phyloP scores from a whole-genome alignment of 495 filamentous ascomycete species.

The Alectoria sarmentosa region DNA sequence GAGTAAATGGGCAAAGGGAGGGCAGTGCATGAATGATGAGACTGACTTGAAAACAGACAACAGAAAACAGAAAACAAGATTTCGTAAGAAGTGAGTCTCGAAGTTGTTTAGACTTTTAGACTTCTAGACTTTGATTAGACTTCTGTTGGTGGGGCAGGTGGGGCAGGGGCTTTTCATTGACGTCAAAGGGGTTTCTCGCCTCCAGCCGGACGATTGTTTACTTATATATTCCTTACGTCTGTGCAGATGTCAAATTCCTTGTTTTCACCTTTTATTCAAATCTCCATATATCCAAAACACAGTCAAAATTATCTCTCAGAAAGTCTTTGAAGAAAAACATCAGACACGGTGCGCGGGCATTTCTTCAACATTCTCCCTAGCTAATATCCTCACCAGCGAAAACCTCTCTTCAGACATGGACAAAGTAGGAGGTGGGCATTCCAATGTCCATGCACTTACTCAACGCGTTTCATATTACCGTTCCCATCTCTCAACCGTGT shows the following conservation, averaged over 20 bases:
- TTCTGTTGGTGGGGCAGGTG: background rate
- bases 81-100: background rate
- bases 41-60: background rate
- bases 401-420: background rate
- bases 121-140: background rate
- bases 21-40: no score
- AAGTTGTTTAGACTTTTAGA: no score
- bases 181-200: background rate
- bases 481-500: background rate
- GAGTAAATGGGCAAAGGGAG: no score
- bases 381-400: background rate
- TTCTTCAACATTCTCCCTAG: background rate
- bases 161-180: background rate
- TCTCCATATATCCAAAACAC: background rate
- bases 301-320: background rate
- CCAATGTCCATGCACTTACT: background rate
- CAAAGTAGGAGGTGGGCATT: background rate
- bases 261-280: background rate
- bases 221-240: background rate
- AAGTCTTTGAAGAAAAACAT: background rate
- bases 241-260: background rate
- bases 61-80: no score
- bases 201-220: background rate
- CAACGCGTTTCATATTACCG: background rate
- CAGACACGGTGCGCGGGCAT: background rate